These are phyloP conservation scores for Alternaria hordeiaustralica DNA, from an alignment of 2,329 filamentous ascomycete genomes.

Conservation along the genomic window DNA sequence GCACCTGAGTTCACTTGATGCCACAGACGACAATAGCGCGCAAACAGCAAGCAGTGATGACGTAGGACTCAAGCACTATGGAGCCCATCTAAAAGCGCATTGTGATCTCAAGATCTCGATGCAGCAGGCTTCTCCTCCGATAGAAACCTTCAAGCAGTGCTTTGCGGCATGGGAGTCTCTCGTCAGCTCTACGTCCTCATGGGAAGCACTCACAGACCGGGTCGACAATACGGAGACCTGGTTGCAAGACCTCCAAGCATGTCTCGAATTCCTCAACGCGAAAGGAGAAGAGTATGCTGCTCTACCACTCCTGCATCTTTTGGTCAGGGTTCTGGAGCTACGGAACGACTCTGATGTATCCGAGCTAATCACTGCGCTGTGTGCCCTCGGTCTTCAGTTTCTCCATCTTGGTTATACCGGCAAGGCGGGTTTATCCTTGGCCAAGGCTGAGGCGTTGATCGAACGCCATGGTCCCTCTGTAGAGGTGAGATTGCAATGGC, in stretches of 20 bases:
- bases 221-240: constrained; percentile 61
- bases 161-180: constrained; percentile 50
- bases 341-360: constrained; percentile 46
- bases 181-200: constrained; percentile 37
- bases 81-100: constrained; percentile 45
- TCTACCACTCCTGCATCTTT: constrained; percentile 57
- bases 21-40: not conserved
- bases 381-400: constrained; percentile 61
- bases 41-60: constrained; percentile 35
- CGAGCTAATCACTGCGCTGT: constrained; percentile 52
- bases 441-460: constrained; percentile 62
- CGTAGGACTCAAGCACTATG: constrained; percentile 39
- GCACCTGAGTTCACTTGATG: constrained; percentile 3
- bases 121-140: constrained; percentile 36
- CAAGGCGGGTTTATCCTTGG: constrained; percentile 64
- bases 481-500: constrained; percentile 62
- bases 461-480: constrained; percentile 50
- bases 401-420: constrained; percentile 66
- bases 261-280: constrained; percentile 64
- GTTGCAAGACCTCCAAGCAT: constrained; percentile 58
- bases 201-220: constrained; percentile 49
- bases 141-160: constrained; percentile 35
- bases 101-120: constrained; percentile 53
- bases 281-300: constrained; percentile 61
- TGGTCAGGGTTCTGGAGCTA: constrained; percentile 57